Percentiles rank a stretch among this genome's conserved stretches.
phyloP scores from a whole-genome alignment of 148 eudicot genomes.

The Rhododendron simsii region DNA sequence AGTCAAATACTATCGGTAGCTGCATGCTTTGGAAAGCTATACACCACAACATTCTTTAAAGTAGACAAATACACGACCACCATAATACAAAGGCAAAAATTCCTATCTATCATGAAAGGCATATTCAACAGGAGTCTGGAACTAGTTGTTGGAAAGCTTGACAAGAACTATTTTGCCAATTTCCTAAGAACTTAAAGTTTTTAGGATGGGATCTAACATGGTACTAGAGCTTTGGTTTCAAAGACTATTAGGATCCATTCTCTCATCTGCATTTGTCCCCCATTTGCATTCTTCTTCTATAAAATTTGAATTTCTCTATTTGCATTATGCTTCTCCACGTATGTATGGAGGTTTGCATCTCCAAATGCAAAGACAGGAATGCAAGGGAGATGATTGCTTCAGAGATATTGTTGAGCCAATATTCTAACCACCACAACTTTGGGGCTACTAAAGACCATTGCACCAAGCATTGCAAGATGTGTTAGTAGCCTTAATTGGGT shows the following conservation, averaged over 20 bases:
- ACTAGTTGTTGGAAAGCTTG: neutral
- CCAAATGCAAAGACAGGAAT: neutral
- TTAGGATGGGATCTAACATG: neutral
- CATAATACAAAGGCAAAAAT: neutral
- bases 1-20: neutral
- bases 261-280: neutral
- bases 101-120: neutral
- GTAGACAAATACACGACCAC: no score
- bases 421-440: neutral
- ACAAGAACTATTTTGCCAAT: neutral
- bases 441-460: slow-evolving; percentile 4
- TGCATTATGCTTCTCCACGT: neutral
- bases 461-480: neutral
- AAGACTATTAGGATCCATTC: neutral
- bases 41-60: neutral
- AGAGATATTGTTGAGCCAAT: neutral
- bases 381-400: neutral
- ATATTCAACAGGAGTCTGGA: neutral
- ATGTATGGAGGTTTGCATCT: neutral
- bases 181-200: neutral
- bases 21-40: neutral
- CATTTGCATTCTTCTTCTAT: neutral
- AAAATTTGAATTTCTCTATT: neutral
- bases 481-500: neutral
- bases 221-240: neutral